Base-by-base conservation (phyloP, 2,329 filamentous ascomycete species). In the Stagonosporopsis cucurbitacearum region DNA sequence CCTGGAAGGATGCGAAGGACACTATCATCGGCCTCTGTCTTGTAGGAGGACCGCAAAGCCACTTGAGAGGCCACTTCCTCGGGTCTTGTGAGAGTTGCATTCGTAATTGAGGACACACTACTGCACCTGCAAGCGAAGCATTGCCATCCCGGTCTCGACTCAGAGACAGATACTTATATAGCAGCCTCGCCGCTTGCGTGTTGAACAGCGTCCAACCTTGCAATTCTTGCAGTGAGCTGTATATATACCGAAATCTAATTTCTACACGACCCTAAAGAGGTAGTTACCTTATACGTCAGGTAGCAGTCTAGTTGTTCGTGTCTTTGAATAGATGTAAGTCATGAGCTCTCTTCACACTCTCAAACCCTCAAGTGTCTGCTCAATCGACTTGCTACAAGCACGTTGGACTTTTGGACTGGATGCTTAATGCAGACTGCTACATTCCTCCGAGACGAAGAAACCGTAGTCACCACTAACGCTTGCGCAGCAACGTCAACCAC, bases 281-380 rank as follows among this genome's bases (percentile, higher is more conserved):
- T n/a, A 20, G 19, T 17, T 17, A 30, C 35, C 35, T 36, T 50
- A 28, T 33, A 35, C 35, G 25, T 39, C 6, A 43, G 7, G 11
- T 9, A 33, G 15, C 17, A 43, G 17, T 13, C 36, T 50, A 46
- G 36, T 50, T 50, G 53, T 47, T 42, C 35, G 47, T 51, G 47
- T 43, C 43, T 51, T 51, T 51, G 42, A 48, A 6, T 48, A 56
- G 42, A 51, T 39, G 53, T 56, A 35, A 56, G 53, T 56, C n/a
- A 25, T 19, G n/a, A 23, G 17, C 51, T 15, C 32, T 28, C 30
- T 41, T n/a, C n/a, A 9, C 17, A n/a, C 7, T 17, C 7, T 33
- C 20, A 5, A n/a, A 20, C n/a, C 22, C 25, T 26, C 23, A 19
- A 36, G n/a, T 49, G 33, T 30, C 20, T 26, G 33, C 33, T 20